Evolutionary conservation across 805 yeast species (phyloP), one percentile per base, ranked within the genome.

Genomic region (Sugiyamaella marilandica): DNA sequence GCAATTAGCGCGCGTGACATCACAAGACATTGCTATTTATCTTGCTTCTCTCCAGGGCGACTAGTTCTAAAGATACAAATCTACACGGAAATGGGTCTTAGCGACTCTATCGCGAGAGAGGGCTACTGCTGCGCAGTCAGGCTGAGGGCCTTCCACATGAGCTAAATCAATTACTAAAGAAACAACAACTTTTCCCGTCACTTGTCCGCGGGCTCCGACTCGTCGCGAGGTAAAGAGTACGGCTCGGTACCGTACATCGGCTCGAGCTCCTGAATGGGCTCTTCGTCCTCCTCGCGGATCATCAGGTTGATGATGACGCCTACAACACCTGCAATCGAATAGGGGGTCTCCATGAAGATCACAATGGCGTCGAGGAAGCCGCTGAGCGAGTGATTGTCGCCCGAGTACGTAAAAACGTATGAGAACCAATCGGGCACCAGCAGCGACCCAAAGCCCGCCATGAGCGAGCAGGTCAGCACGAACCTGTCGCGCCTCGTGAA

Each of bases 401-500:
- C 91, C 2, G 64, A 51, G 70, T 85, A 85, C 16, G 87, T 80
- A 71, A 85, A 85, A 11, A 85, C 79, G 56, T 72, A 63, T 50
- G 70, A 65, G 62, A 85, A 85, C 89, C 89, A 85, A 62, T 70
- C 65, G 34, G 83, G 79, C 10, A 84, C 84, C 54, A 85, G 70
- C 53, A 77, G 75, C 18, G 89, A 78, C 50, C 88, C 90, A 34
- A 85, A 64, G 16, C 92, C 91, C 31, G 83, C 81, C 56, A 82
- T 65, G 43, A 83, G 66, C 1, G 87, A 70, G 5, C 85, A 82
- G 4, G 92, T 83, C 36, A 85, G 72, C 18, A 85, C 80, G 61
- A 85, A 83, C 56, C 92, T 74, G 66, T 85, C 89, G 67, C 91
- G 78, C 67, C 91, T 77, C 8, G 87, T 79, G 67, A 84, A 83